Percentiles rank a stretch among this genome's conserved stretches.
phyloP scores from a whole-genome alignment of 2,329 filamentous ascomycete genomes.

The Microdochium bolleyi region DNA sequence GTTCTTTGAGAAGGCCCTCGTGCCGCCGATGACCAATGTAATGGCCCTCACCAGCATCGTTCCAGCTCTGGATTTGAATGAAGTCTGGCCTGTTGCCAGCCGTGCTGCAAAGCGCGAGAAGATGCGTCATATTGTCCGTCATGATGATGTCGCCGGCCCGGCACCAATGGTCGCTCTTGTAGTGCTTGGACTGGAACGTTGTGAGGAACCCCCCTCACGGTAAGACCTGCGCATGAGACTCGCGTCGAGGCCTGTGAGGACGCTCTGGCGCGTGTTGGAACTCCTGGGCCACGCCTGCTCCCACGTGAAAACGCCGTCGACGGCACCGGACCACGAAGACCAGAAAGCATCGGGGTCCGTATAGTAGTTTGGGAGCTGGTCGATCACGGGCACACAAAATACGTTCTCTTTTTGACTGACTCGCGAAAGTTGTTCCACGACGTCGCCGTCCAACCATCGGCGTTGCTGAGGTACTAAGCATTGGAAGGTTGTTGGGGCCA shows the following conservation, averaged over 20 bases:
- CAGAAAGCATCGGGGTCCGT: conserved; percentile 15
- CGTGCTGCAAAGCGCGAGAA: conserved; percentile 16
- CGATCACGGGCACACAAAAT: conserved; percentile 24
- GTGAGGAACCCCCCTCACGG: conserved; percentile 26
- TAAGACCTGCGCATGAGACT: conserved; percentile 7
- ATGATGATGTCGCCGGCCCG: conserved; percentile 23
- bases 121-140: conserved; percentile 24
- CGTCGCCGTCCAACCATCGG: conserved; percentile 10
- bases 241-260: conserved; percentile 14
- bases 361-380: conserved; percentile 21
- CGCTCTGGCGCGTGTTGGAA: conserved; percentile 14
- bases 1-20: conserved; percentile 16
- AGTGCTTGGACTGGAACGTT: conserved; percentile 22
- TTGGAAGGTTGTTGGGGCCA: conserved; percentile 8
- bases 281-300: conserved; percentile 23
- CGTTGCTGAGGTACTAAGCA: conserved; percentile 20
- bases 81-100: conserved; percentile 15
- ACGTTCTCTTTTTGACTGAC: conserved; percentile 15
- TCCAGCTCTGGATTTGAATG: conserved; percentile 25
- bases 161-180: conserved; percentile 20
- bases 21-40: conserved; percentile 25
- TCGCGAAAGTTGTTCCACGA: conserved; percentile 16
- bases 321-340: conserved; percentile 17
- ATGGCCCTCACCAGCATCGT: conserved; percentile 27
- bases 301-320: conserved; percentile 28